These are phyloP conservation scores for Paecilomyces fulvus DNA, from an alignment of 2,329 filamentous ascomycete species.

Conservation along the genomic window DNA sequence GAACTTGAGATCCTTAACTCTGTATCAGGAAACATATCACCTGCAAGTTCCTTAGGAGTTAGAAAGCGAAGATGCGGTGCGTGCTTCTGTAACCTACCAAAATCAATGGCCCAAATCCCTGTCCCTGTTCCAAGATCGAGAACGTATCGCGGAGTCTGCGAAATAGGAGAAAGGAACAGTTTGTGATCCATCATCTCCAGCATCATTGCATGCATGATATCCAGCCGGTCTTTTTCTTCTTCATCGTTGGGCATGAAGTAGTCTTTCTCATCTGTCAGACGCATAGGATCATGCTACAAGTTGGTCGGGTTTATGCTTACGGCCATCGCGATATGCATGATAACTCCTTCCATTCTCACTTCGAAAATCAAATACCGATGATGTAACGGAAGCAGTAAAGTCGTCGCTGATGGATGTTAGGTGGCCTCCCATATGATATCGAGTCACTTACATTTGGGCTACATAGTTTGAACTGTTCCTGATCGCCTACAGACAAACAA, in stretches of 20 bases:
- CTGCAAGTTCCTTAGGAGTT: not conserved
- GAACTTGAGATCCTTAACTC: not conserved
- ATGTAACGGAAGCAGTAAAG: not conserved
- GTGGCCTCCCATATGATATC: not conserved
- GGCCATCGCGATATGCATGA: slow-evolving; percentile 1
- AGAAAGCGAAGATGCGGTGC: not conserved
- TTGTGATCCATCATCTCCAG: slow-evolving; percentile 3
- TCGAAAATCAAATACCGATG: slow-evolving; percentile 1
- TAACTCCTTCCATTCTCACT: slow-evolving; percentile 2
- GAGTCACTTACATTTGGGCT: not conserved
- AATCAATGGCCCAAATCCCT: slow-evolving; percentile 8
- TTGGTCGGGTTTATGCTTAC: not conserved
- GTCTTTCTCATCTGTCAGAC: not conserved
- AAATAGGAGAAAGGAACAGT: slow-evolving; percentile 7
- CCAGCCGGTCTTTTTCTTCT: slow-evolving; percentile 6
- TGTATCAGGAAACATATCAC: slow-evolving; percentile 3
- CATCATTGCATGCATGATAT: slow-evolving; percentile 9
- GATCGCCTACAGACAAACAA: not conserved
- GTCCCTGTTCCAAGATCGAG: slow-evolving; percentile 9
- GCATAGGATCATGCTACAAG: not conserved
- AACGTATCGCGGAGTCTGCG: slow-evolving; percentile 1
- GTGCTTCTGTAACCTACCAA: slow-evolving; percentile 2
- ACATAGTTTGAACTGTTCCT: not conserved
- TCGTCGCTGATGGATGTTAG: not conserved
- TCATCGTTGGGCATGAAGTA: slow-evolving; percentile 11